A percentile compares a stretch with the other conserved stretches of the same genome.
These are phyloP conservation scores for Acacia crassicarpa DNA, from an alignment of 306 rosid genomes.

Conservation along the genomic window DNA sequence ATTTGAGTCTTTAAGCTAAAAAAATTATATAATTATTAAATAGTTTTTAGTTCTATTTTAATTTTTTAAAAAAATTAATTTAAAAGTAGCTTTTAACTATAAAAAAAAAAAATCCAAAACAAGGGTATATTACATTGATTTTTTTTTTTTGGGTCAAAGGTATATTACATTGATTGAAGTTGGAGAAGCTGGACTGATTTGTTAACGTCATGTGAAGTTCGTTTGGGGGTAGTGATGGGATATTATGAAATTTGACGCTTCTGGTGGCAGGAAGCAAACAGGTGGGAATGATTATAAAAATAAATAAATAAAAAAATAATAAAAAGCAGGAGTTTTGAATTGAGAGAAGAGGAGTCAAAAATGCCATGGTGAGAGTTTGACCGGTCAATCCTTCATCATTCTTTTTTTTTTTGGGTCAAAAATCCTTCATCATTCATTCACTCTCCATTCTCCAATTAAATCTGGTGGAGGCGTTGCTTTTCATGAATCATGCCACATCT, in stretches of 20 bases:
- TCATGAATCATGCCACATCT: background rate
- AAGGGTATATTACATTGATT: too few species aligned
- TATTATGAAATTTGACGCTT: background rate
- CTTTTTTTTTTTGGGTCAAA: too few species aligned
- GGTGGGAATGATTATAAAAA: background rate
- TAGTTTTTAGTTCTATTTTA: too few species aligned
- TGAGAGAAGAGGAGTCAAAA: background rate
- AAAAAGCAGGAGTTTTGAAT: background rate
- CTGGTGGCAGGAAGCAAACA: background rate
- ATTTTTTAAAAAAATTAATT: too few species aligned
- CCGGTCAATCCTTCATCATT: background rate
- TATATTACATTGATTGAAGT: background rate
- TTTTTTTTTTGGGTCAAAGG: too few species aligned
- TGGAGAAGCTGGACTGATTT: background rate
- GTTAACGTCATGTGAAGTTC: background rate
- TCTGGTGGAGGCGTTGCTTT: background rate
- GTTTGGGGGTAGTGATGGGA: background rate
- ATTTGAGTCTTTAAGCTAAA: too few species aligned
- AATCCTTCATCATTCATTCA: background rate
- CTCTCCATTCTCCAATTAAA: background rate
- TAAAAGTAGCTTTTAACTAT: too few species aligned
- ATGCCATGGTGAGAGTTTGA: background rate
- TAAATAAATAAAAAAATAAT: background rate
- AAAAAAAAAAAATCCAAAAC: too few species aligned
- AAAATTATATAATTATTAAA: too few species aligned